phyloP scores from a whole-genome alignment of 768 basidiomycete genomes.

The Boletus rubropictus region DNA sequence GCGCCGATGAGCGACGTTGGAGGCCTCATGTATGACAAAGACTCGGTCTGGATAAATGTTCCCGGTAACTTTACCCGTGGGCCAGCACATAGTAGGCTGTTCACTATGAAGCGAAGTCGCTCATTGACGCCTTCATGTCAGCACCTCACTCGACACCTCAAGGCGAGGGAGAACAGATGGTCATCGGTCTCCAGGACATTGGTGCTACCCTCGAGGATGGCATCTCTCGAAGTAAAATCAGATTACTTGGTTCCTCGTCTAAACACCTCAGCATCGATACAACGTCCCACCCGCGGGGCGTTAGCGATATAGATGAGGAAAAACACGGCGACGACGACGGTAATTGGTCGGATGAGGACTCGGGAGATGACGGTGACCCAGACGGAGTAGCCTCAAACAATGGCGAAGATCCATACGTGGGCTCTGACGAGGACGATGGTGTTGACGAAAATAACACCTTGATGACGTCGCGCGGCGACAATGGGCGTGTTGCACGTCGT shows the following conservation, averaged over 20 bases:
- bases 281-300: slow-evolving; percentile 26
- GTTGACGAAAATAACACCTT: slow-evolving; percentile 4
- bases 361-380: not conserved
- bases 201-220: slow-evolving; percentile 75
- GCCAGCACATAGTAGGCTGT: slow-evolving; percentile 52
- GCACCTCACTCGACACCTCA: slow-evolving; percentile 64
- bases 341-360: slow-evolving; percentile 12
- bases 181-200: slow-evolving; percentile 92
- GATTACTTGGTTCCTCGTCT: slow-evolving; percentile 77
- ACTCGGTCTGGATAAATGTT: slow-evolving; percentile 97
- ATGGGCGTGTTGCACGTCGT: slow-evolving; percentile 49
- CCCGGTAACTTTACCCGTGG: slow-evolving; percentile 88
- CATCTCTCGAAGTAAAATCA: slow-evolving; percentile 75
- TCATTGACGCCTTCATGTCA: slow-evolving; percentile 24
- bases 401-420: not conserved
- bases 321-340: slow-evolving; percentile 20
- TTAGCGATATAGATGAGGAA: slow-evolving; percentile 34
- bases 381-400: slow-evolving; percentile 3
- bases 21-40: slow-evolving; percentile 95
- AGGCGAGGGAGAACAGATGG: slow-evolving; percentile 97
- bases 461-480: slow-evolving; percentile 23
- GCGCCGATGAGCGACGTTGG: slow-evolving; percentile 99
- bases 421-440: not conserved
- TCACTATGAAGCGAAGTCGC: not conserved
- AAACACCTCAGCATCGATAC: slow-evolving; percentile 50